Evolutionary conservation across 768 basidiomycete genomes (phyloP), one percentile per base, ranked within the genome.

Genomic region (Rhodotorula kratochvilovae): DNA sequence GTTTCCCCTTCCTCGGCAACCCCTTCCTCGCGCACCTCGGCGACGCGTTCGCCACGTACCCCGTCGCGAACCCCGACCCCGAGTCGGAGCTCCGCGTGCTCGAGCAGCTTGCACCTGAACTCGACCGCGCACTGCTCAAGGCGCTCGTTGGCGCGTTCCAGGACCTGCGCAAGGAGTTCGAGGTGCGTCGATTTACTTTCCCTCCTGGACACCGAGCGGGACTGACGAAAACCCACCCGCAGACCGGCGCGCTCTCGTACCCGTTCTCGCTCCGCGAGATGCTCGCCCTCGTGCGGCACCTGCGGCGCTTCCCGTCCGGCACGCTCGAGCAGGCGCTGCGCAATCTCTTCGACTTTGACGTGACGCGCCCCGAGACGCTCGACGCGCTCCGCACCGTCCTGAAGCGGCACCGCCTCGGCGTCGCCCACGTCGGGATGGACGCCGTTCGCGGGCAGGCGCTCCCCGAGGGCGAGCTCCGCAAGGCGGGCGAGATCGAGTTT

Each of bases 251-350:
- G 0, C 51, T 74, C 29, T 31, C 68, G 16, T 74, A 74, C 62
- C 72, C 72, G 13, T 74, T 70, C 57, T 70, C 68, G 1, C 72
- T 74, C 3, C 72, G 72, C 23, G 72, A 74, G 33, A 45, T 70
- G 21, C 61, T 74, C 56, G 61, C 65, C 29, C 51, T 74, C 46
- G 57, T 60, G 5, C 72, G 72, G 15, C 72, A 74, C 65, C 29
- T 69, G 29, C 39, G 56, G 29, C 50, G 51, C 12, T 74, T 67
- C 63, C 61, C 60, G 4, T 36, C 39, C 8, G 70, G 70, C 17
- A 15, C 68, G n/a, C 62, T 74, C 62, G 65, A 67, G 25, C 39
- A 58, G 8, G 53, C 61, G 25, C 57, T 74, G 2, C 64, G 72
- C 12, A 60, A 54, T 39, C 31, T 74, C n/a, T 67, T 74, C 62